Base-by-base conservation (phyloP, 2,329 filamentous ascomycete genomes). In the Xylaria sp. region DNA sequence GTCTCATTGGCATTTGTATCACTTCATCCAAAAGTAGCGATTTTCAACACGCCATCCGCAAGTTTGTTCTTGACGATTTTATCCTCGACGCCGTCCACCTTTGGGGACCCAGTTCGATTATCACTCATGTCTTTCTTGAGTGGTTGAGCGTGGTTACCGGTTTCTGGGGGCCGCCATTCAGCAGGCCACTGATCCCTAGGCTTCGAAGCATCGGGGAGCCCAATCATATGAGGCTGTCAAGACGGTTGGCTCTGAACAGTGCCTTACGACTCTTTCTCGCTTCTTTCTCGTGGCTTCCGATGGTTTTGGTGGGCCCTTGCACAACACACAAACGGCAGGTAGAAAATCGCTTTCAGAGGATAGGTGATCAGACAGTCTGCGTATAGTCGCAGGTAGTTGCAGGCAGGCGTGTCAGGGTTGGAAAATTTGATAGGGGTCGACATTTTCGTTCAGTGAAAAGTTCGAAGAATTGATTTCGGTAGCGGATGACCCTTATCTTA, bases 41-140 rank as follows among this genome's bases (percentile, higher is more conserved):
- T n/a, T 28, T 41, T 62, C 41, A 66, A 48, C 18, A 66, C 31
- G 5, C 58, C 51, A 48, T 63, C n/a, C 13, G 48, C 34, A 37
- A 65, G 25, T 60, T 55, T 55, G 25, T 48, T 39, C 18, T 63
- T 51, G 10, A 48, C 6, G 34, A 34, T 39, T 23, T 20, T 39
- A 8, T 58, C 51, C 8, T 23, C 15, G n/a, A 13, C n/a, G 5
- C 15, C 39, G n/a, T 25, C 37, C 2, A 9, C 6, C 20, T 62
- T 25, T 20, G 13, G n/a, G 2, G 23, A 13, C 10, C 12, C 6
- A 15, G 28, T 34, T 9, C 20, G n/a, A 39, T 39, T 37, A 2
- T 9, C 12, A 20, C 34, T 65, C 37, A 15, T 2, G 12, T n/a
- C 31, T 23, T 59, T 23, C 12, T 34, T 54, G 13, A 2, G 18